These are phyloP conservation scores for Dioscorea cayenensis DNA, from an alignment of 116 monocot species.

Conservation along the genomic window DNA sequence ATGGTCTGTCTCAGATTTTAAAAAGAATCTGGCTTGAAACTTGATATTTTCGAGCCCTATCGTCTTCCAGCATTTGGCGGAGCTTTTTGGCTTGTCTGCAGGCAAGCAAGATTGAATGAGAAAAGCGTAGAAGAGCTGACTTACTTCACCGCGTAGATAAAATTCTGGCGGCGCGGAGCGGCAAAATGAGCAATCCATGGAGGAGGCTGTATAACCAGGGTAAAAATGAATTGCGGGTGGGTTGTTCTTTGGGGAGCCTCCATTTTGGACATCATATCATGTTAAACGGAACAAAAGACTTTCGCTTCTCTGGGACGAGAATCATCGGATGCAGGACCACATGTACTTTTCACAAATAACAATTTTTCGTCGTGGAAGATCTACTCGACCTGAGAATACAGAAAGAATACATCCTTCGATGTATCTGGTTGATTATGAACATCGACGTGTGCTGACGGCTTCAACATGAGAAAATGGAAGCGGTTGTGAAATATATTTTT, in stretches of 20 bases:
- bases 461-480: too few species aligned
- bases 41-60: not conserved
- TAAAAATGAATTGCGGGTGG: not conserved
- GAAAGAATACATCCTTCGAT: not conserved
- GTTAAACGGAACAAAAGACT: not conserved
- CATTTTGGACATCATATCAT: not conserved
- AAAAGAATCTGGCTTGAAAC: too few species aligned
- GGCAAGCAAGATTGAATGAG: constrained; percentile 20
- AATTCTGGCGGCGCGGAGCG: constrained; percentile 6
- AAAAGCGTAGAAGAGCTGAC: constrained; percentile 23
- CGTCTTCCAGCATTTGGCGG: not conserved
- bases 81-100: not conserved
- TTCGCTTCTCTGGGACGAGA: not conserved
- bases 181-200: not conserved
- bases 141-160: constrained; percentile 21
- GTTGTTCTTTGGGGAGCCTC: not conserved
- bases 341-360: too few species aligned
- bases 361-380: too few species aligned
- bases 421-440: not conserved
- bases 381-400: too few species aligned
- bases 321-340: not conserved
- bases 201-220: not conserved
- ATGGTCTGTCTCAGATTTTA: not conserved
- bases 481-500: too few species aligned
- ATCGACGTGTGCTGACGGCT: not conserved